phyloP scores from a whole-genome alignment of 2,329 filamentous ascomycete genomes.

The Trichoderma sp. region DNA sequence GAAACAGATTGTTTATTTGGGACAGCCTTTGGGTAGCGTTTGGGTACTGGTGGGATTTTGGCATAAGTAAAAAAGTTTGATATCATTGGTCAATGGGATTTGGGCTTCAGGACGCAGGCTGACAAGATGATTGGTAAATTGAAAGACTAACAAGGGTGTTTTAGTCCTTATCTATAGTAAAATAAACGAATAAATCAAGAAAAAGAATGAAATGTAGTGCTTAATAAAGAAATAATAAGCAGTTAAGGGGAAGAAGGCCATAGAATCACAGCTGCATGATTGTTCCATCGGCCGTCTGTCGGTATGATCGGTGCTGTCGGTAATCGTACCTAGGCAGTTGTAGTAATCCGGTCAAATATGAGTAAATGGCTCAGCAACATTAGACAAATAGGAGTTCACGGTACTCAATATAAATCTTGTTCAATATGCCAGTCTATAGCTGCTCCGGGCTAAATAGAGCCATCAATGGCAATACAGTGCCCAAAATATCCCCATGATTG shows the following conservation, averaged over 20 bases:
- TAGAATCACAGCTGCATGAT: not conserved
- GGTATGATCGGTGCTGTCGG: not conserved
- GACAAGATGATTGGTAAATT: conserved; percentile 5
- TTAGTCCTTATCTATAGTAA: not conserved
- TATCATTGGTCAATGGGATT: not conserved
- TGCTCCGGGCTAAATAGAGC: not conserved
- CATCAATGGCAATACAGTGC: not conserved
- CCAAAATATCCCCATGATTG: not conserved
- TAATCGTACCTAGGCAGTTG: not conserved
- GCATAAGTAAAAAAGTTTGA: not conserved
- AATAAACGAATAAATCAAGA: not conserved
- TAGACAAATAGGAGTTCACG: not conserved
- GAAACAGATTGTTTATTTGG: not conserved
- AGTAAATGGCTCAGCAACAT: not conserved
- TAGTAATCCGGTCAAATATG: not conserved
- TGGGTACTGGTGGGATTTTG: not conserved
- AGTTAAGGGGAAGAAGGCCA: not conserved
- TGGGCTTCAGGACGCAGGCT: not conserved
- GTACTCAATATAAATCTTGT: not conserved
- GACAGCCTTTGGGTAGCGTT: not conserved
- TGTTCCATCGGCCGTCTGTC: not conserved
- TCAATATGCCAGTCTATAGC: not conserved
- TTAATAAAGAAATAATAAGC: not conserved
- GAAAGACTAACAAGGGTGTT: not conserved
- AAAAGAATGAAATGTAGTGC: not conserved